Percentiles rank a stretch among this genome's conserved stretches.
Evolutionary conservation across 1,284 basidiomycete genomes (phyloP).

Genomic region (Cryptococcus hybrid): DNA sequence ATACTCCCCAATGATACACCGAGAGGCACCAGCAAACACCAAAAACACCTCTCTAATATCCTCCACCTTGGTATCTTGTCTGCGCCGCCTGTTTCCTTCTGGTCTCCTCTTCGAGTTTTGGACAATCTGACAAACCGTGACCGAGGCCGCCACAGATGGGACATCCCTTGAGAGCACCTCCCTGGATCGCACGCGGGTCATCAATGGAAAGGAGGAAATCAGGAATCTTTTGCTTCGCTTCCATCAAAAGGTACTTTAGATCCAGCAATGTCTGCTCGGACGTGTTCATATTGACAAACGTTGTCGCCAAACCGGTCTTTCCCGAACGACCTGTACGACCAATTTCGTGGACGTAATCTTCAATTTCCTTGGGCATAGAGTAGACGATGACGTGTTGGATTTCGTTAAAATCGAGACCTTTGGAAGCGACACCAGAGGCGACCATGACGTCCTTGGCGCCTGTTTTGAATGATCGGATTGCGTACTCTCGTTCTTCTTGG

Average conservation of each 20-base stretch:
- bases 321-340: constrained; percentile 96
- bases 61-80: constrained; percentile 59
- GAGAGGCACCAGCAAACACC: no score
- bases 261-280: constrained; percentile 94
- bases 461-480: constrained; percentile 94
- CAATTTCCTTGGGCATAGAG: constrained; percentile 99
- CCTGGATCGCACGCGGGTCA: constrained; percentile 79
- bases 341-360: constrained; percentile 93
- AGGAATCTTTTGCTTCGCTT: constrained; percentile 97
- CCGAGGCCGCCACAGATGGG: constrained; percentile 96
- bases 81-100: constrained; percentile 57
- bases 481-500: constrained; percentile 98
- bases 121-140: constrained; percentile 89
- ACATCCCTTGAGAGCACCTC: constrained; percentile 78
- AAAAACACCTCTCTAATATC: constrained; percentile 49
- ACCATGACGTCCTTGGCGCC: constrained; percentile 99
- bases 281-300: constrained; percentile 99
- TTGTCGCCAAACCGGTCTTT: constrained; percentile 98
- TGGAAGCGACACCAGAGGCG: constrained; percentile 94
- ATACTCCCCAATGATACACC: not conserved
- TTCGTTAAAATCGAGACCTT: constrained; percentile 97
- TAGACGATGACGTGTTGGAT: constrained; percentile 68
- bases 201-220: constrained; percentile 91
- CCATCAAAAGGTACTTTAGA: constrained; percentile 94
- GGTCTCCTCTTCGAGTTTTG: constrained; percentile 93